Evolutionary conservation across 257 asterid species (phyloP).

Genomic region (Primulina tabacum): DNA sequence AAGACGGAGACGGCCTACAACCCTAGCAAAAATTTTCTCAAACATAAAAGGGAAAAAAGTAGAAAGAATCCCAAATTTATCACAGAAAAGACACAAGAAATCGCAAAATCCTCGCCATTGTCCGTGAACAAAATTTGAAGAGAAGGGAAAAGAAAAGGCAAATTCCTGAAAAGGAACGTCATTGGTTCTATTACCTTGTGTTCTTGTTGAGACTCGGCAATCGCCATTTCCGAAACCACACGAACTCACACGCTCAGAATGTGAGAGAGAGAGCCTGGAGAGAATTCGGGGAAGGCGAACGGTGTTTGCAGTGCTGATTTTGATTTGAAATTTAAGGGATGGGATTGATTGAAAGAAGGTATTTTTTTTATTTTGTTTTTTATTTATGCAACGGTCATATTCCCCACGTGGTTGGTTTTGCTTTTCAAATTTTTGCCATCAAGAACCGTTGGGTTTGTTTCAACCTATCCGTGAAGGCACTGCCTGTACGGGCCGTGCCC

Average conservation of each 20-base stretch:
- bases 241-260: constrained; percentile 19
- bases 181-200: constrained; percentile 37
- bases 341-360: no score
- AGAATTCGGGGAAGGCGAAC: constrained; percentile 17
- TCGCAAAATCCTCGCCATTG: neutral
- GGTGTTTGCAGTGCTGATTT: neutral
- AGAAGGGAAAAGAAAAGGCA: neutral
- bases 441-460: no score
- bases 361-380: no score
- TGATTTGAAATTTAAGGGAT: constrained; percentile 3
- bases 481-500: no score
- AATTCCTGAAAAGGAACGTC: neutral
- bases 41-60: neutral
- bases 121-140: neutral
- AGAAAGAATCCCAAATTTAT: neutral
- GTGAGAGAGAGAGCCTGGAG: neutral
- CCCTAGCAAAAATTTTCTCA: neutral
- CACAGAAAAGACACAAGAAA: neutral
- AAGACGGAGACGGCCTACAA: neutral
- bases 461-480: no score
- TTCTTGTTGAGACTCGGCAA: constrained; percentile 48
- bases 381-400: no score
- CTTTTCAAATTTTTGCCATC: no score
- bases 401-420: no score
- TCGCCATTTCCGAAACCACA: constrained; percentile 40